These are phyloP conservation scores for Dendryphion nanum DNA, from an alignment of 2,329 filamentous ascomycete genomes.

Conservation along the genomic window DNA sequence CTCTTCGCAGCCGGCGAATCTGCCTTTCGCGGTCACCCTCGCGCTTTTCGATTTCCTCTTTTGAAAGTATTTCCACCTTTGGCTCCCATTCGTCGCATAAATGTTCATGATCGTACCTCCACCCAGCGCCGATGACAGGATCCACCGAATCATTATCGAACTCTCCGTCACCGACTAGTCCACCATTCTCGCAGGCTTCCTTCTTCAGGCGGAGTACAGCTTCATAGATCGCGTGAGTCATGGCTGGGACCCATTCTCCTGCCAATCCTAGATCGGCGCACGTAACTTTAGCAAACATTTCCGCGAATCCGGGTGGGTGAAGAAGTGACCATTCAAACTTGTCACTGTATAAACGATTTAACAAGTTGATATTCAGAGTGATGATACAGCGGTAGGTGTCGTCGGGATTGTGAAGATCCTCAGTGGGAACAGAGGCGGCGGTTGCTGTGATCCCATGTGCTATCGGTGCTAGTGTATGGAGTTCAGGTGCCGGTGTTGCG, in stretches of 20 bases:
- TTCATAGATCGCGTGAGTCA: conserved; percentile 97
- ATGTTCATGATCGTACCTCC: conserved; percentile 92
- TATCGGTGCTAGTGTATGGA: conserved; percentile 46
- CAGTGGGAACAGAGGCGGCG: conserved; percentile 63
- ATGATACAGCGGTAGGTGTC: conserved; percentile 95
- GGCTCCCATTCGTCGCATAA: conserved; percentile 61
- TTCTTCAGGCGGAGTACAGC: conserved; percentile 91
- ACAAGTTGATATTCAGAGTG: conserved; percentile 84
- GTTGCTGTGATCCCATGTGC: conserved; percentile 65
- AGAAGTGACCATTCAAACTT: conserved; percentile 97
- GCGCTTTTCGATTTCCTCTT: conserved; percentile 96
- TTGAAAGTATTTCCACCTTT: conserved; percentile 63
- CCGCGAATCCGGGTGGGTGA: conserved; percentile 86
- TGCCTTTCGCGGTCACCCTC: conserved; percentile 93
- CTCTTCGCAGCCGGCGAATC: conserved; percentile 78
- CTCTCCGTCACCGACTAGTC: conserved; percentile 71
- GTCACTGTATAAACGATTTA: conserved; percentile 90
- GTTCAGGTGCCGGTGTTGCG: conserved; percentile 40
- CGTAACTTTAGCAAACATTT: conserved; percentile 87
- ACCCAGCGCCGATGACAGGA: conserved; percentile 74
- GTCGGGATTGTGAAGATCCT: conserved; percentile 80
- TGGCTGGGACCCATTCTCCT: conserved; percentile 90
- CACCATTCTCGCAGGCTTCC: conserved; percentile 89
- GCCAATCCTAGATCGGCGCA: conserved; percentile 87
- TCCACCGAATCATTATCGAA: conserved; percentile 88